A percentile compares a stretch with the other conserved stretches of the same genome.
Conservation (phyloP, 148 eudicot species). For the Cornus florida region DNA sequence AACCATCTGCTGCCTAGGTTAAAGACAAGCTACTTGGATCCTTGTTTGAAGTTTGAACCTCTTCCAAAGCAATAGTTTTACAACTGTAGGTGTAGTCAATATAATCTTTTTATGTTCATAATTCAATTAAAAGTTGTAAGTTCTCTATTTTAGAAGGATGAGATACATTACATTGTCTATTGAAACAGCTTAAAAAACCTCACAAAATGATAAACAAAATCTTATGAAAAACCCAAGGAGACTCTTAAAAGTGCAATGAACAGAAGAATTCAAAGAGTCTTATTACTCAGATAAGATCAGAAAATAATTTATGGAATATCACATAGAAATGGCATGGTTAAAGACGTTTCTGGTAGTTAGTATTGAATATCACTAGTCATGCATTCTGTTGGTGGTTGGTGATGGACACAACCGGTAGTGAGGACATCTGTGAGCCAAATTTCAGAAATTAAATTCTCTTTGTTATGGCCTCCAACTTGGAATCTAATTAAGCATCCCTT, state of each 20-base stretch:
- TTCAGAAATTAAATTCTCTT: neutral
- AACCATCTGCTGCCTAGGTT: neutral
- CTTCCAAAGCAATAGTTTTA: neutral
- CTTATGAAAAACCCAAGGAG: neutral
- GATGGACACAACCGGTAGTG: too few relatives aligned
- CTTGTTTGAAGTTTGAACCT: neutral
- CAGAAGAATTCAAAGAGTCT: too few relatives aligned
- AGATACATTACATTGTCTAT: neutral
- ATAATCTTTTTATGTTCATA: constrained; percentile 53
- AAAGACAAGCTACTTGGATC: neutral
- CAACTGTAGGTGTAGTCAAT: neutral
- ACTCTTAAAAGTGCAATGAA: neutral
- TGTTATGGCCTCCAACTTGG: neutral
- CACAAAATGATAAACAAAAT: neutral
- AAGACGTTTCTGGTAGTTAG: too few relatives aligned
- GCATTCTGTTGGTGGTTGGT: too few relatives aligned
- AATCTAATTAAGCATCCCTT: too few relatives aligned
- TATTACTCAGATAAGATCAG: too few relatives aligned
- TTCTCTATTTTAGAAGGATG: neutral
- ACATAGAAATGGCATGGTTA: too few relatives aligned
- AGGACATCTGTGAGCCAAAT: too few relatives aligned
- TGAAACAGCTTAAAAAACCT: neutral
- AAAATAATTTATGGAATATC: too few relatives aligned
- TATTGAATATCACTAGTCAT: too few relatives aligned
- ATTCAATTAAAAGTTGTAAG: neutral